Evolutionary conservation across 169 alveolate genomes (phyloP).

Genomic region (Eimeria brunetti): DNA sequence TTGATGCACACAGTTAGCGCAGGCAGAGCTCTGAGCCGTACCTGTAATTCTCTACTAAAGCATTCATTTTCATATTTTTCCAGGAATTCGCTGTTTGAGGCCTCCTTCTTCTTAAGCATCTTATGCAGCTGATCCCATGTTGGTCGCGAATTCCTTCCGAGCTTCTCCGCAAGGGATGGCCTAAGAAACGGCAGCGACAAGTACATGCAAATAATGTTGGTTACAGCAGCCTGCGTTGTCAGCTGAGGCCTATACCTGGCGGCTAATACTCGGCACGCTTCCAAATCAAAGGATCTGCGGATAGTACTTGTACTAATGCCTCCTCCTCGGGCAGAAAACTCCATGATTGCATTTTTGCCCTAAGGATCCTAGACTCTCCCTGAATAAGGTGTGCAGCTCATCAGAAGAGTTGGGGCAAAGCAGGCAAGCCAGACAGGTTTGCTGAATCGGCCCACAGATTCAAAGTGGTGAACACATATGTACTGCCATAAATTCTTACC

Average conservation of each 20-base stretch:
- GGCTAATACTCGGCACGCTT: not conserved
- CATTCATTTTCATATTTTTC: constrained; percentile 77
- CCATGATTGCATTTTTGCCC: not conserved
- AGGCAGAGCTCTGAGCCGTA: not conserved
- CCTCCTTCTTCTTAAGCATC: constrained; percentile 79
- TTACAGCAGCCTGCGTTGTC: not conserved
- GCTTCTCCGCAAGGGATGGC: constrained; percentile 78
- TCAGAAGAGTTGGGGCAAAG: not conserved
- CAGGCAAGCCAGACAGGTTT: not conserved
- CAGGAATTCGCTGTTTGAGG: constrained; percentile 69
- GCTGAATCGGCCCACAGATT: not conserved
- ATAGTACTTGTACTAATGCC: not conserved
- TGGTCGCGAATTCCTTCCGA: constrained; percentile 79
- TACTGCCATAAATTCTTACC: constrained; percentile 19
- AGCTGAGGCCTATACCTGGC: not conserved
- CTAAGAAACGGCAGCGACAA: constrained; percentile 21
- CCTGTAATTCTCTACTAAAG: constrained; percentile 73
- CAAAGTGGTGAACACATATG: not conserved
- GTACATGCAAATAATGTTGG: not conserved
- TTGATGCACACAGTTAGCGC: not conserved
- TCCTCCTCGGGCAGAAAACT: not conserved
- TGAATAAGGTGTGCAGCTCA: not conserved
- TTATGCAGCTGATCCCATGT: constrained; percentile 80
- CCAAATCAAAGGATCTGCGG: not conserved
- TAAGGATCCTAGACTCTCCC: not conserved